Percentiles rank a stretch among this genome's conserved stretches.
phyloP scores from a whole-genome alignment of 2,329 filamentous ascomycete genomes.

The Talaromyces sp. region DNA sequence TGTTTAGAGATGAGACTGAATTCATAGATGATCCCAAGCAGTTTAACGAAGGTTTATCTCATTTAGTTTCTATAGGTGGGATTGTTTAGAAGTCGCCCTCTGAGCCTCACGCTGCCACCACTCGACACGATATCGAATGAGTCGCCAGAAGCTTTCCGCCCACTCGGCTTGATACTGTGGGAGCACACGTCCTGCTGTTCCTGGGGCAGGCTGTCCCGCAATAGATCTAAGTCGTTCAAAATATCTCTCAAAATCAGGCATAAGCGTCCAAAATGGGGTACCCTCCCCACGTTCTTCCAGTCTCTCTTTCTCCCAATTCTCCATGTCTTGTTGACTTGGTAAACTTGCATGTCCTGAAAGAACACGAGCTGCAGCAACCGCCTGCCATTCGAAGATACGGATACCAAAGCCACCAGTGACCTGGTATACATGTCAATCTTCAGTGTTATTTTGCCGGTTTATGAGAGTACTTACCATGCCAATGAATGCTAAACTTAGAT shows the following conservation, averaged over 20 bases:
- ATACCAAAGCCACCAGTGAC: neutral
- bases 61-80: neutral
- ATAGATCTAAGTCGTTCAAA: neutral
- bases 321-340: neutral
- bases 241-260: neutral
- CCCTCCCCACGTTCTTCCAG: neutral
- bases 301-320: neutral
- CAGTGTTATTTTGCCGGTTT: neutral
- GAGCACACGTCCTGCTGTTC: neutral
- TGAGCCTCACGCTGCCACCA: neutral
- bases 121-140: neutral
- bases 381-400: neutral
- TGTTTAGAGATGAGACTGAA: no score
- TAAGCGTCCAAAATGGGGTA: neutral
- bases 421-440: neutral
- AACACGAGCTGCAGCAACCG: neutral
- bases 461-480: neutral
- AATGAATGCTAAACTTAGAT: neutral
- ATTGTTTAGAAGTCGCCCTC: neutral
- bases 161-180: neutral
- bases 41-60: no score
- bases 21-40: no score
- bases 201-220: neutral
- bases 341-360: neutral
- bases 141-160: neutral